Percentiles rank a stretch among this genome's conserved stretches.
These are phyloP conservation scores for Entomortierella lignicola DNA, from an alignment of 192 early-diverging fungal species.

Conservation along the genomic window DNA sequence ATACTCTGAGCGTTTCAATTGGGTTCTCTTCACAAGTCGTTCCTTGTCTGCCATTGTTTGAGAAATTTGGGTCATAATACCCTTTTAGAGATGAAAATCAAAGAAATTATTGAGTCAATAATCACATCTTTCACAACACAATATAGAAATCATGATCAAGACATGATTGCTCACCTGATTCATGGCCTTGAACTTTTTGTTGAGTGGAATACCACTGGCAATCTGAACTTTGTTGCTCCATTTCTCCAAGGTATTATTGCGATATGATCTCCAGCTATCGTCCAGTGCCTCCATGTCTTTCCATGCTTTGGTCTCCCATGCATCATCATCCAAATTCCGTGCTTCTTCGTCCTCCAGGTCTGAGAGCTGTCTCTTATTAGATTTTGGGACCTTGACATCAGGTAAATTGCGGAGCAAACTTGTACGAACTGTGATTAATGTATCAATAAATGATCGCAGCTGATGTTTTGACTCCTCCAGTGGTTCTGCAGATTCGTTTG, in stretches of 20 bases:
- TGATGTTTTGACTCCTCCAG: slow-evolving; percentile 40
- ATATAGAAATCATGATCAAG: not conserved
- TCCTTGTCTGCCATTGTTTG: slow-evolving; percentile 76
- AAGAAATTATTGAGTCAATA: not conserved
- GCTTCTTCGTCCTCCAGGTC: slow-evolving; percentile 57
- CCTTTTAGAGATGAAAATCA: slow-evolving; percentile 22
- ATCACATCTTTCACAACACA: not conserved
- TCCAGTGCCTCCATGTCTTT: slow-evolving; percentile 69
- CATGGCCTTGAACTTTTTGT: slow-evolving; percentile 97
- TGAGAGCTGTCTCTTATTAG: slow-evolving; percentile 41
- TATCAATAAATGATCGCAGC: slow-evolving; percentile 55
- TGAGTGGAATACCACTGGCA: slow-evolving; percentile 71
- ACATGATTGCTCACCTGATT: slow-evolving; percentile 70
- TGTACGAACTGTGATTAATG: slow-evolving; percentile 54
- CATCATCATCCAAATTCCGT: slow-evolving; percentile 58
- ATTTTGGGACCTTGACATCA: slow-evolving; percentile 34
- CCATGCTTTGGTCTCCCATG: slow-evolving; percentile 66
- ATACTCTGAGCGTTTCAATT: slow-evolving; percentile 82
- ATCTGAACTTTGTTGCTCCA: slow-evolving; percentile 92
- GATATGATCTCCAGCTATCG: slow-evolving; percentile 78
- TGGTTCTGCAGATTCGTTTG: slow-evolving; percentile 35
- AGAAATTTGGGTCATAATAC: slow-evolving; percentile 79
- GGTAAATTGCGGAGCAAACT: slow-evolving; percentile 41
- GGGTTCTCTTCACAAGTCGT: slow-evolving; percentile 87
- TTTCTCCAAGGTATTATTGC: slow-evolving; percentile 90